phyloP scores from a whole-genome alignment of 352 stramenopile species.

The Globisporangium apiculatum region DNA sequence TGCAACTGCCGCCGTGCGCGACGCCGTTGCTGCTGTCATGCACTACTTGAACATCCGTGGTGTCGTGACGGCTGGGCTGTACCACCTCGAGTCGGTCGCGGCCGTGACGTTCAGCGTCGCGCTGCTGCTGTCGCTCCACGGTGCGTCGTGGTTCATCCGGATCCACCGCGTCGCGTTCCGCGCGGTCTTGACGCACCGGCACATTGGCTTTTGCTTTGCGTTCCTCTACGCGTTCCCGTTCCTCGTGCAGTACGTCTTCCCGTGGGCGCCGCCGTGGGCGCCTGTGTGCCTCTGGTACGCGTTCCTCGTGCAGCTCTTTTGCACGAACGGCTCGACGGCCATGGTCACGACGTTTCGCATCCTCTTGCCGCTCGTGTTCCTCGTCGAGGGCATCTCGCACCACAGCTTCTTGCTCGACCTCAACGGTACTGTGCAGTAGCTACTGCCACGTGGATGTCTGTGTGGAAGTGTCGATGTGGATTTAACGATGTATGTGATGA shows the following conservation, averaged over 20 bases:
- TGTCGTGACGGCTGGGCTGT: constrained; percentile 24
- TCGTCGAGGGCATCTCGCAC: constrained; percentile 83
- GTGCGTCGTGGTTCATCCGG: constrained; percentile 68
- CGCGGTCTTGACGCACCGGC: constrained; percentile 71
- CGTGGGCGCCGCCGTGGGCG: constrained; percentile 83
- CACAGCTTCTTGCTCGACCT: constrained; percentile 88
- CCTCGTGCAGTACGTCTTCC: constrained; percentile 83
- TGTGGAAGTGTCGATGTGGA: neutral
- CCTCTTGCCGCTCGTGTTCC: constrained; percentile 76
- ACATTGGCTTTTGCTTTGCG: constrained; percentile 84
- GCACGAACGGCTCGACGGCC: constrained; percentile 67
- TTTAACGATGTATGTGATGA: too few species aligned
- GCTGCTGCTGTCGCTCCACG: constrained; percentile 60
- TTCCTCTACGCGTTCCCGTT: constrained; percentile 86
- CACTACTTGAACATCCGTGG: constrained; percentile 37
- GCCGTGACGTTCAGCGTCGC: constrained; percentile 62
- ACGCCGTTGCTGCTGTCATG: constrained; percentile 8
- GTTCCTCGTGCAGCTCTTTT: constrained; percentile 86
- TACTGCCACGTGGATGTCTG: neutral
- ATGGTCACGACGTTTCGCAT: constrained; percentile 86
- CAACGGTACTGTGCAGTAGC: constrained; percentile 42
- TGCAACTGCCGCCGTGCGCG: neutral
- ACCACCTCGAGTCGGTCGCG: constrained; percentile 61
- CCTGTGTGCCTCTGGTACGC: constrained; percentile 88
- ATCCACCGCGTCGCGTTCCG: constrained; percentile 79